Base-by-base conservation (phyloP, 192 early-diverging fungal genomes). In the Linnemannia hyalina region DNA sequence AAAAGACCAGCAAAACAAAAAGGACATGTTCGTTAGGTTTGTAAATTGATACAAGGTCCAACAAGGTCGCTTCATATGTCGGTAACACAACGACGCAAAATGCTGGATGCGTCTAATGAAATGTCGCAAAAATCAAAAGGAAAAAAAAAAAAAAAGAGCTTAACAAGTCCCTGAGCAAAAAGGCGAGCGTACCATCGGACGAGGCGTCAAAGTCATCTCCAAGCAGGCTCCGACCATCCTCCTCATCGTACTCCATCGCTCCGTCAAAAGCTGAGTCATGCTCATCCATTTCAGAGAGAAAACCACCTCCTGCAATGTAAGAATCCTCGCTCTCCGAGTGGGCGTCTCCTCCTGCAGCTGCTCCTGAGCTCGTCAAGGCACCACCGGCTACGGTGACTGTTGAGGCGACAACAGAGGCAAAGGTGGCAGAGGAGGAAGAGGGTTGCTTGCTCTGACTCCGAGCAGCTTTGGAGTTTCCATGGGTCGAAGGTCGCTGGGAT, bases 261-360 rank as follows among this genome's bases (percentile, higher is more conserved):
- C 84, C 84, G 40, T 86, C 84, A 55, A 86, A 86, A 35, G 80
- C 84, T 2, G 80, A 86, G 68, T 86, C 84, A 26, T 86, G 84
- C 41, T 86, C 84, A 32, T 86, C 84, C 84, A 86, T 86, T 55
- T 86, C 84, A 41, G 84, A 86, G 36, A 81, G 81, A 57, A 86
- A 80, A 36, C 80, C 79, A 16, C 84, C 84, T 29, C 84, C 84
- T 11, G 76, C 71, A 0, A 73, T 81, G 44, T 86, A 81, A 20
- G 79, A 81, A 20, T 86, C 80, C 15, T 86, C 84, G 41, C 84
- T 86, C 35, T 86, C 84, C 6, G 84, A 86, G n/a, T 70, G 69
- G 0, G 68, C 78, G 8, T 69, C 46, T 71, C 23, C 55, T 15
- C 29, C 26, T 29, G 26, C n/a, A 60, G 6, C 60, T 65, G 60